Evolutionary conservation across 140 eudicot species (phyloP), one percentile per base, ranked within the genome.

Genomic region (Flaveria floridana): DNA sequence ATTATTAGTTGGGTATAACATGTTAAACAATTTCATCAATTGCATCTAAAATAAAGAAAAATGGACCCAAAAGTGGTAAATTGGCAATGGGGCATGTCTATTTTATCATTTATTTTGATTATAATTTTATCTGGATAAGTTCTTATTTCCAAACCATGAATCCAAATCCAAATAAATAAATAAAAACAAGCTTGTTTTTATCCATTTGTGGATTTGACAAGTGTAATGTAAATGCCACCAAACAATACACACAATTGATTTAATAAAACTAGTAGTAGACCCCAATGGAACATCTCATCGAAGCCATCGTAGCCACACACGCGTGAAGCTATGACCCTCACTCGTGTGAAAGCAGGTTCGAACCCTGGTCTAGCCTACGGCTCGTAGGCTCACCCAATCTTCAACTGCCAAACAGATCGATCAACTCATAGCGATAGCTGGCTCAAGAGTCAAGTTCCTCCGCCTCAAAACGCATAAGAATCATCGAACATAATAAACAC

Each of bases 381-480:
- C 81, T 69, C 70, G 6, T 46, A 6, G 69, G 62, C 10, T 26
- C 65, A 52, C 73, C 68, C 65, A 76, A 58, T 53, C 59, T 56
- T 42, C 53, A 77, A 70, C 64, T 47, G 58, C 82, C 77, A 59
- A 48, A 61, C 77, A 50, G 26, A 59, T 37, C 72, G 41, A 34
- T 30, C 48, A 42, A 1, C 10, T 7, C 48, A 48, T 71, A 71
- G 82, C 77, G 13, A 48, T 71, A 71, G 82, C 77, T 78, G 73
- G 71, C 82, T 66, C 71, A 66, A 16, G 18, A 51, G 57, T 75
- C 72, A 75, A 75, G 23, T 64, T 63, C 71, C 72, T 75, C 72
- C 64, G 71, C 39, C 78, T 61, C 48, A n/a, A 62, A 20, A 34
- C 70, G 59, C 83, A 80, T 80, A 80, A 80, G 76, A 73, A 80